These are phyloP conservation scores for Fusarium marasasianum DNA, from an alignment of 2,329 filamentous ascomycete genomes.

Conservation along the genomic window DNA sequence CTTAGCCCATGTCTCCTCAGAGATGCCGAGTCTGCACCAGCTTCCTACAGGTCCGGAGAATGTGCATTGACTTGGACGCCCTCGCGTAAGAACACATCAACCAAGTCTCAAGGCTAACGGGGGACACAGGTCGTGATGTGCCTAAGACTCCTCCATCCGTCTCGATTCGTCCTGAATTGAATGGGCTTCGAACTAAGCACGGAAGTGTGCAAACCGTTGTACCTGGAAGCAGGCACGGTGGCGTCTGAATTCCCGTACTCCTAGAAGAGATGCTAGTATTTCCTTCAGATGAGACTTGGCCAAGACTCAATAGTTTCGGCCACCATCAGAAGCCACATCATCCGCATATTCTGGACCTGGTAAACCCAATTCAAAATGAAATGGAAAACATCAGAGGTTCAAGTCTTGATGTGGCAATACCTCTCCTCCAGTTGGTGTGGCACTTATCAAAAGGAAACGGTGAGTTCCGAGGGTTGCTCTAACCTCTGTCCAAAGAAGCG, in stretches of 20 bases:
- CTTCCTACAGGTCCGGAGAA: not conserved
- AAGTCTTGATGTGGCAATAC: constrained; percentile 26
- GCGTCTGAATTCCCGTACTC: constrained; percentile 37
- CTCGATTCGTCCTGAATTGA: not conserved
- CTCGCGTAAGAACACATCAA: not conserved
- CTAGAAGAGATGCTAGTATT: constrained; percentile 12
- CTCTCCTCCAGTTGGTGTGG: constrained; percentile 22
- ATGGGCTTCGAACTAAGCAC: not conserved
- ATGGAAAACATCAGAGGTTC: constrained; percentile 6
- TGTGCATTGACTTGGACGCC: not conserved
- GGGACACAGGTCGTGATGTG: not conserved
- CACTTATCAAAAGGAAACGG: constrained; percentile 17
- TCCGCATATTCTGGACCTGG: constrained; percentile 18
- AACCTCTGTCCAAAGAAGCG: not conserved
- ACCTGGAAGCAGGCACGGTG: constrained; percentile 34
- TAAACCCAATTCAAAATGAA: not conserved
- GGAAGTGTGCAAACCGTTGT: not conserved
- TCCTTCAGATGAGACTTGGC: constrained; percentile 11
- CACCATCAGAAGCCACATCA: constrained; percentile 19
- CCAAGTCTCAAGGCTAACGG: not conserved
- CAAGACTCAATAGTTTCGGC: constrained; percentile 15
- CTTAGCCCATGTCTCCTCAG: constrained; percentile 8
- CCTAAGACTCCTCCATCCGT: not conserved
- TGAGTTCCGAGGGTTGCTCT: constrained; percentile 6
- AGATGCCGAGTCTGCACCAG: constrained; percentile 4